Base-by-base conservation (phyloP, 2,329 filamentous ascomycete species). In the Phialophora verrucosa region DNA sequence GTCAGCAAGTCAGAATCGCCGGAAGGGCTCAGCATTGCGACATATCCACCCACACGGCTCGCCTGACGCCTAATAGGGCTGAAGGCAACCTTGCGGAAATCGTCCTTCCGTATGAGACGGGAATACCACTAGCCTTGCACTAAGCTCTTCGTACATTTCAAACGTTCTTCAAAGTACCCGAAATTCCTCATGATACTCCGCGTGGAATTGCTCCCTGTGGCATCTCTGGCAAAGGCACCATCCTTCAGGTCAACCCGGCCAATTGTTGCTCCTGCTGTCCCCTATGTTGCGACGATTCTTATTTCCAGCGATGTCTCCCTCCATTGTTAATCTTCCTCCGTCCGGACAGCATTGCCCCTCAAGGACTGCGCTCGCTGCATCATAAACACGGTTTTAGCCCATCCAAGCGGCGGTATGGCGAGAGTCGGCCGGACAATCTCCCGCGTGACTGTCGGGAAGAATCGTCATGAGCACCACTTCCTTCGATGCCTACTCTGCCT, bases 1-100 rank as follows among this genome's bases (percentile, higher is more conserved):
- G 60, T 60, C 64, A 66, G 64, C 64, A 63, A 66, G 64, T 66
- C 64, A 63, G 42, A 66, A 51, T 61, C 20, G 59, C 54, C 47
- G 44, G 14, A 38, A 32, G 50, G 51, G 11, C 54, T 27, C 44
- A 14, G 29, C 61, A 56, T 57, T 49, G 47, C 56, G 51, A 23
- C 20, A 59, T 64, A 32, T 29, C 51, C 42, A 57, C 25, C 31
- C 59, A 53, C 42, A 31, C 56, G 59, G 63, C 32, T 51, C 49
- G 49, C 49, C 49, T 51, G 49, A 51, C 32, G 63, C 63, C 63
- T 62, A 38, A 62, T 63, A 63, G 61, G 61, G 61, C 61, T 63
- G 61, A 63, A 51, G 49, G 25, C 61, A 35, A 50, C 17, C 42
- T 4, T 58, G 29, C 57, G 25, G 38, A 38, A 17, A 59, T 27